Conservation (phyloP, 768 basidiomycete genomes). For the Psilocybe sp. region DNA sequence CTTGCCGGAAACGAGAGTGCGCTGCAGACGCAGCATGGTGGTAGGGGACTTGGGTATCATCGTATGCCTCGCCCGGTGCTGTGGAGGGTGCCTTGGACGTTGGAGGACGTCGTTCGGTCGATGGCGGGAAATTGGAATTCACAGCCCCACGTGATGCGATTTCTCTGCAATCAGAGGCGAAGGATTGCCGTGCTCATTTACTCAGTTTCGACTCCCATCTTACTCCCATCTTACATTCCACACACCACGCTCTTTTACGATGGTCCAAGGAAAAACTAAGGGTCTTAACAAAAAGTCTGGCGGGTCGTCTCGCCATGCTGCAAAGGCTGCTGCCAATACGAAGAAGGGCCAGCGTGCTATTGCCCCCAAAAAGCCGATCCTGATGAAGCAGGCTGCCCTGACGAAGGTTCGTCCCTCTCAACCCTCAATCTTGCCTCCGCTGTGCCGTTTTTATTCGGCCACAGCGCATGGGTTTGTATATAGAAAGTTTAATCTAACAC, state of each 20-base stretch:
- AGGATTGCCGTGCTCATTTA: not conserved
- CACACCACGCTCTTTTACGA: slow-evolving; percentile 21
- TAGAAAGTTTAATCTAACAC: not conserved
- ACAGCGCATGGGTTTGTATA: too few species aligned
- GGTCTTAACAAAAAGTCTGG: slow-evolving; percentile 60
- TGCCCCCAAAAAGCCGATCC: slow-evolving; percentile 75
- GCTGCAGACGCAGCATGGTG: slow-evolving; percentile 51
- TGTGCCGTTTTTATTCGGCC: too few species aligned
- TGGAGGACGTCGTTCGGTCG: slow-evolving; percentile 32
- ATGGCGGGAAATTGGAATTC: slow-evolving; percentile 34
- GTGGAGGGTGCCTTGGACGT: slow-evolving; percentile 15
- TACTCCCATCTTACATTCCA: not conserved
- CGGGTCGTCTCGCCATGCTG: slow-evolving; percentile 48
- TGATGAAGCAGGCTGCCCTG: slow-evolving; percentile 74
- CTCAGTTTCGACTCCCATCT: not conserved
- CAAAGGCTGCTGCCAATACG: slow-evolving; percentile 63
- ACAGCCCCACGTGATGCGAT: slow-evolving; percentile 29
- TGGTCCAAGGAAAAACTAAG: slow-evolving; percentile 89
- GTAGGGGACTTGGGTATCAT: slow-evolving; percentile 44
- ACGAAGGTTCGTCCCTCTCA: slow-evolving; percentile 65
- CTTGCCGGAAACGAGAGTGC: slow-evolving; percentile 47
- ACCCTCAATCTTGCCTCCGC: not conserved
- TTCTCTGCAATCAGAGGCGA: not conserved
- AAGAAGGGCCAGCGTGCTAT: slow-evolving; percentile 81
- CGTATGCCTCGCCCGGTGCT: slow-evolving; percentile 18